These are phyloP conservation scores for Pholiota adiposa DNA, from an alignment of 1,284 basidiomycete species.

Conservation along the genomic window DNA sequence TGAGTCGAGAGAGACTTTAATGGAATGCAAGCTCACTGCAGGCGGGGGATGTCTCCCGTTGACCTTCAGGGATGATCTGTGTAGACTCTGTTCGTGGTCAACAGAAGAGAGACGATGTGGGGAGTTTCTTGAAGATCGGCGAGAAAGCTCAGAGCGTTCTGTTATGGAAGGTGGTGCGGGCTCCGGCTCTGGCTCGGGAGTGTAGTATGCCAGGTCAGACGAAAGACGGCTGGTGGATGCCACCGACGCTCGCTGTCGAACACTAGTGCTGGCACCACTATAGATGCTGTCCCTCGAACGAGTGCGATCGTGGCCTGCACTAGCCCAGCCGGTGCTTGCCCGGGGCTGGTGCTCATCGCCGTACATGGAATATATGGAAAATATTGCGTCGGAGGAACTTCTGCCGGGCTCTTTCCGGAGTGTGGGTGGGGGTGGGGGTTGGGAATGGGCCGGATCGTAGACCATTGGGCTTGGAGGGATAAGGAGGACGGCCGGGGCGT, in stretches of 20 bases:
- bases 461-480: slow-evolving; percentile 3
- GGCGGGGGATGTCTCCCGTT: not conserved
- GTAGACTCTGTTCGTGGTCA: not conserved
- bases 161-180: slow-evolving; percentile 15
- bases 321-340: slow-evolving; percentile 33
- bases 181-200: slow-evolving; percentile 19
- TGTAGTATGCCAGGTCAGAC: slow-evolving; percentile 40
- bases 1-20: not conserved
- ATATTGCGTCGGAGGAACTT: slow-evolving; percentile 60
- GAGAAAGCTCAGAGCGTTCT: slow-evolving; percentile 9
- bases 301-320: slow-evolving; percentile 30
- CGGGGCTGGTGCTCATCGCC: slow-evolving; percentile 46
- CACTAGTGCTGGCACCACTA: slow-evolving; percentile 24
- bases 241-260: slow-evolving; percentile 29
- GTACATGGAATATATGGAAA: slow-evolving; percentile 85
- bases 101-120: not conserved
- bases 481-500: slow-evolving; percentile 6
- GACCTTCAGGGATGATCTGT: not conserved
- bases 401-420: slow-evolving; percentile 22
- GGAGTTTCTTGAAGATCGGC: not conserved
- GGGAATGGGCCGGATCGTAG: not conserved
- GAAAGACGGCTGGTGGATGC: slow-evolving; percentile 31
- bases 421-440: not conserved
- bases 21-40: not conserved
- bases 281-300: slow-evolving; percentile 23